These are phyloP conservation scores for Phalaenopsis hybrid DNA, from an alignment of 116 monocot species.

Conservation along the genomic window DNA sequence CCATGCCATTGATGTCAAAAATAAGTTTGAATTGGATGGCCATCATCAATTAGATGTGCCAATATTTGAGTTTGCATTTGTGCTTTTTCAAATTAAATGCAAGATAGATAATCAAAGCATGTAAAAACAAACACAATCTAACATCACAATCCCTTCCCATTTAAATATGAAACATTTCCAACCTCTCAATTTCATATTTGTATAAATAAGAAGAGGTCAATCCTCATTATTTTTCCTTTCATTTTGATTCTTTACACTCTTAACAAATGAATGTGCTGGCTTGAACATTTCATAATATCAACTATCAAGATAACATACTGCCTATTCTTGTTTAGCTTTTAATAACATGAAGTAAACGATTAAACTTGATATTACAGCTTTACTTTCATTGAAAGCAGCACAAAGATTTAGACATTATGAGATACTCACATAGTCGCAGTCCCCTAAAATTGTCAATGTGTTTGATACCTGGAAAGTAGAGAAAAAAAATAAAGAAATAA, in stretches of 20 bases:
- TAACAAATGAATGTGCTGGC: not conserved
- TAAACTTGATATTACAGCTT: not conserved
- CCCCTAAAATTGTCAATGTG: slow-evolving; percentile 40
- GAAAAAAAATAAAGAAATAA: not conserved
- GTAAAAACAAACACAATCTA: not conserved
- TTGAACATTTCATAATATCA: not conserved
- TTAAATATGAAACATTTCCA: not conserved
- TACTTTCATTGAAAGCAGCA: not conserved
- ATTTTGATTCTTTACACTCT: slow-evolving; percentile 1
- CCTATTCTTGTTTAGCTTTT: not conserved
- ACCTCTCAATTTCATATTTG: not conserved
- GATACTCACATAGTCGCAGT: slow-evolving; percentile 75
- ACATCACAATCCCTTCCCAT: not conserved
- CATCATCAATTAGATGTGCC: too few relatives aligned
- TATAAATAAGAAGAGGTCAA: not conserved
- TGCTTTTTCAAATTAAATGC: not conserved
- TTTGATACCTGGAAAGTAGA: slow-evolving; percentile 44
- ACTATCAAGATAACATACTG: not conserved
- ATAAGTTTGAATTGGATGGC: too few relatives aligned
- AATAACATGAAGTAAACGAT: not conserved
- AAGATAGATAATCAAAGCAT: not conserved
- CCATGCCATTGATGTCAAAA: too few relatives aligned
- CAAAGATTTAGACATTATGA: not conserved
- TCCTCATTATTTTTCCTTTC: not conserved
- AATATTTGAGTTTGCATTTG: too few relatives aligned